Evolutionary conservation across 805 yeast genomes (phyloP), one percentile per base, ranked within the genome.

Genomic region (Lipomyces yamadae): DNA sequence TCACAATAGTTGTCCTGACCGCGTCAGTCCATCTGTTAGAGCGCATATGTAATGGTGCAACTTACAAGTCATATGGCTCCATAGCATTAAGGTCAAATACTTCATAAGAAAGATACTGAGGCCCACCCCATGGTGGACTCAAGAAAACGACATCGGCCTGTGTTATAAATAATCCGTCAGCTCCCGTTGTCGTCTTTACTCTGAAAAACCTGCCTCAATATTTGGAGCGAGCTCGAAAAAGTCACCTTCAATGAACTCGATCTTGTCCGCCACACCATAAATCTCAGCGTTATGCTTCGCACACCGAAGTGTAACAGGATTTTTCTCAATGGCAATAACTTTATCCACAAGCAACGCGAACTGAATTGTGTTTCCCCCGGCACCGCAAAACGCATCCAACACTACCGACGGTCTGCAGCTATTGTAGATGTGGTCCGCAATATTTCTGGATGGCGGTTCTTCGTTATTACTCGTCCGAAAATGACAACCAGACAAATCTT

Each of bases 111-210:
- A 60, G 32, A 59, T 73, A 73, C 8, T 34, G 39, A 6, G 74
- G 74, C 1, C 73, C 96, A 42, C 95, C 96, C 96, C 96, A 91
- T 0, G 96, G 96, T 0, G 96, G 96, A 1, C 94, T 88, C n/a
- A 86, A 83, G 77, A 89, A 90, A 8, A 86, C 81, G 60, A 87
- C 80, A 71, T 87, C 90, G 50, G 84, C 81, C 54, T 48, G 55
- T 42, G 15, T 24, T 24, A 24, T 24, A 24, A 24, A 13, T 42
- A 42, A n/a, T 42, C 29, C 24, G 13, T 32, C n/a, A 32, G 15
- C 5, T 8, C 24, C 74, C 73, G 72, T 7, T 55, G 10, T 3
- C 4, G 11, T 68, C 82, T 83, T 32, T 33, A 33, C 24, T 18
- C 45, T 13, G 7, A 42, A 42, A 39, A 42, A 4, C 48, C 2